phyloP scores from a whole-genome alignment of 805 yeast species.

The Aciculoconidium aculeatum region DNA sequence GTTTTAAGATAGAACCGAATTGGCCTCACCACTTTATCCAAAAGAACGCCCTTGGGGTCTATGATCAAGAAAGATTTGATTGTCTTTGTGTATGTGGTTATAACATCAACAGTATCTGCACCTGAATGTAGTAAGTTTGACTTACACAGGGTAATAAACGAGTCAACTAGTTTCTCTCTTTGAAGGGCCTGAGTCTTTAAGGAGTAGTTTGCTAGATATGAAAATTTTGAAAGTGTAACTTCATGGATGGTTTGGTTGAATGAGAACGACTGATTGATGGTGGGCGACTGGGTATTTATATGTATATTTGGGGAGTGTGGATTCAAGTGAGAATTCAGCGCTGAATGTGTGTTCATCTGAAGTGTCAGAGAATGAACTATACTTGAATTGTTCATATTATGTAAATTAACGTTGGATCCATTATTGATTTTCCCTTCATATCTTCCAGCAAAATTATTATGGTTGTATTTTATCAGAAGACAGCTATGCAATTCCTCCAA shows the following conservation, averaged over 20 bases:
- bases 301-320: too few species aligned
- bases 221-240: conserved; percentile 7
- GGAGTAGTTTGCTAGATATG: conserved; percentile 13
- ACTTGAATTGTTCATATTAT: too few species aligned
- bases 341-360: too few species aligned
- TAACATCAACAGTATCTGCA: conserved; percentile 66
- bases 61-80: conserved; percentile 65
- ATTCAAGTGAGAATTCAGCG: too few species aligned
- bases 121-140: conserved; percentile 68
- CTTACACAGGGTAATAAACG: conserved; percentile 42
- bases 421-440: too few species aligned
- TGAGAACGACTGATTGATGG: too few species aligned
- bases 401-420: too few species aligned
- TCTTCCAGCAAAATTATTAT: conserved; percentile 4
- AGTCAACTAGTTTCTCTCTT: conserved; percentile 45
- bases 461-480: conserved; percentile 26
- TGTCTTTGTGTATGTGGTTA: conserved; percentile 63
- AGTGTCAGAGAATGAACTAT: too few species aligned
- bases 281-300: too few species aligned
- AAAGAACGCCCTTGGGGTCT: conserved; percentile 83
- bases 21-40: conserved; percentile 74
- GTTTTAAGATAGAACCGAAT: conserved; percentile 66
- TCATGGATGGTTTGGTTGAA: too few species aligned
- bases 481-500: conserved; percentile 55
- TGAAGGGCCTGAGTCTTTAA: conserved; percentile 32